Percentiles rank a stretch among this genome's conserved stretches.
These are phyloP conservation scores for Suillus occidentalis DNA, from an alignment of 768 basidiomycete species.

Conservation along the genomic window DNA sequence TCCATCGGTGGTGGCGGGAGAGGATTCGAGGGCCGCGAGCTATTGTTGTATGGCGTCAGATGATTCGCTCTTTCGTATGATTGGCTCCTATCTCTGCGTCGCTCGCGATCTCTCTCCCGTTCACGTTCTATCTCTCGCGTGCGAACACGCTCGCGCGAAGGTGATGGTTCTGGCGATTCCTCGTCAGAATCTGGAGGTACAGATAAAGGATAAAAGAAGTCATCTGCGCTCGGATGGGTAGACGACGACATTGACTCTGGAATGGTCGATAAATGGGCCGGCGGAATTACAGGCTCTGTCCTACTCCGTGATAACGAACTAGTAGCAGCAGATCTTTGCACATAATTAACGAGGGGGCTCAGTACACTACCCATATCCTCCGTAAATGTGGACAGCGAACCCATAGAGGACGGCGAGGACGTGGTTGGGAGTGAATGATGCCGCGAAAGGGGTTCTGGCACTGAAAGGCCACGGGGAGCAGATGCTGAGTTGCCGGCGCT, in stretches of 20 bases:
- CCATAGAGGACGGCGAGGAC: slow-evolving; percentile 18
- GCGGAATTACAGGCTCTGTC: slow-evolving; percentile 26
- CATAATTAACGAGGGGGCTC: slow-evolving; percentile 18
- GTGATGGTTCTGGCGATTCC: slow-evolving; percentile 7
- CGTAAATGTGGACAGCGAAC: slow-evolving; percentile 23
- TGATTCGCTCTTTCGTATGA: not conserved
- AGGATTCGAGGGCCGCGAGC: slow-evolving; percentile 19
- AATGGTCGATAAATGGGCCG: slow-evolving; percentile 26
- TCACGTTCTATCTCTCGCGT: slow-evolving; percentile 2
- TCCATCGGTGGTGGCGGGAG: slow-evolving; percentile 32
- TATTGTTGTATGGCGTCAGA: not conserved
- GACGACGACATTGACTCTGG: slow-evolving; percentile 23
- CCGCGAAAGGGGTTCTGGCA: slow-evolving; percentile 22
- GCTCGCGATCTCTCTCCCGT: slow-evolving; percentile 1
- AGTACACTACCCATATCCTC: slow-evolving; percentile 28
- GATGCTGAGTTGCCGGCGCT: slow-evolving; percentile 12
- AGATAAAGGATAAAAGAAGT: slow-evolving; percentile 25
- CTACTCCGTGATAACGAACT: slow-evolving; percentile 26
- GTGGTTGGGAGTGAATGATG: slow-evolving; percentile 27
- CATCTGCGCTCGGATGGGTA: slow-evolving; percentile 23
- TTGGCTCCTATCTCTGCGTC: not conserved
- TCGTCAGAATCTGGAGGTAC: slow-evolving; percentile 19
- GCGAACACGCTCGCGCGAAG: slow-evolving; percentile 24
- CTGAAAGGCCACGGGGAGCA: slow-evolving; percentile 20
- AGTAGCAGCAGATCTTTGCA: slow-evolving; percentile 13